These are phyloP conservation scores for Gremmenia infestans DNA, from an alignment of 2,329 filamentous ascomycete genomes.

Conservation along the genomic window DNA sequence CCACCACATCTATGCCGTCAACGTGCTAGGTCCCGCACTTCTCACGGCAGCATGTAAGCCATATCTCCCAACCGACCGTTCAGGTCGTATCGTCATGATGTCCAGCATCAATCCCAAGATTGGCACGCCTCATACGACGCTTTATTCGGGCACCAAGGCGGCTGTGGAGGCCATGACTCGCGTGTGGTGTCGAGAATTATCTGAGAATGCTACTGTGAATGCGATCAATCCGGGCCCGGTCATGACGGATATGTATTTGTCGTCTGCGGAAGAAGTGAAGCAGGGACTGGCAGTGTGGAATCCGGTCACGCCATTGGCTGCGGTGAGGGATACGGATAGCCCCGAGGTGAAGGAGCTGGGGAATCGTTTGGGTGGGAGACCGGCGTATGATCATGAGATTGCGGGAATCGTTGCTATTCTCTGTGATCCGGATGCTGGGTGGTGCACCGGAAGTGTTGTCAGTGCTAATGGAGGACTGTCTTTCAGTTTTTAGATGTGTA, in stretches of 20 bases:
- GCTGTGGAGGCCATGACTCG: conserved; percentile 62
- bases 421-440: conserved; percentile 61
- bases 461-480: conserved; percentile 73
- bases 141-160: conserved; percentile 60
- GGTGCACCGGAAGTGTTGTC: conserved; percentile 72
- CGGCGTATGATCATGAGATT: conserved; percentile 62
- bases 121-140: conserved; percentile 50
- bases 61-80: conserved; percentile 63
- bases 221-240: conserved; percentile 54
- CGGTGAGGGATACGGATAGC: conserved; percentile 54
- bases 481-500: conserved; percentile 30
- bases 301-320: conserved; percentile 59
- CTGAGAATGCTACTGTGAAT: conserved; percentile 56
- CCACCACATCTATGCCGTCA: conserved; percentile 66
- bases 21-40: conserved; percentile 74
- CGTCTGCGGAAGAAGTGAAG: conserved; percentile 35
- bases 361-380: conserved; percentile 47
- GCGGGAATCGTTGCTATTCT: conserved; percentile 71
- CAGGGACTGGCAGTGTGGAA: conserved; percentile 53
- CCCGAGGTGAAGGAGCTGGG: conserved; percentile 53
- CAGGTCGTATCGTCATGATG: conserved; percentile 56
- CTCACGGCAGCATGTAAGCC: conserved; percentile 66
- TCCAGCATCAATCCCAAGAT: conserved; percentile 52
- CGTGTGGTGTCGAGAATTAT: conserved; percentile 34
- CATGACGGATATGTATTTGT: conserved; percentile 55